These are phyloP conservation scores for Scheffersomyces cryptocercus DNA, from an alignment of 1,139 yeast species.

Conservation along the genomic window DNA sequence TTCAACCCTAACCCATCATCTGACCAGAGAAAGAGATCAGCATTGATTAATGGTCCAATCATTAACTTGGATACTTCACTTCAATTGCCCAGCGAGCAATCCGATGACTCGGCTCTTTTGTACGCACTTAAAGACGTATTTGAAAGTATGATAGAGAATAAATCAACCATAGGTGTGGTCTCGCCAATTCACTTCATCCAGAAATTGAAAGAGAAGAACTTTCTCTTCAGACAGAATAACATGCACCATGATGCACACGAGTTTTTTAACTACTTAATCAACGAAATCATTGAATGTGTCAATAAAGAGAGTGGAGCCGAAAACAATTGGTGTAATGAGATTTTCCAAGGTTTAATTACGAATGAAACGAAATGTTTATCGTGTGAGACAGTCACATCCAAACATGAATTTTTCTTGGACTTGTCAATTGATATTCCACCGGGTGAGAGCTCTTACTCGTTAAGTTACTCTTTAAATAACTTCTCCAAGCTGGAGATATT, in stretches of 20 bases:
- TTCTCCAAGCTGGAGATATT: constrained; percentile 86
- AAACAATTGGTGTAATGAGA: constrained; percentile 60
- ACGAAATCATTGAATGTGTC: constrained; percentile 75
- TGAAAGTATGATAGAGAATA: constrained; percentile 77
- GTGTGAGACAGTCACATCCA: constrained; percentile 82
- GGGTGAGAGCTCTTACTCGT: constrained; percentile 58
- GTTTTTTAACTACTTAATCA: constrained; percentile 81
- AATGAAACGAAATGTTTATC: constrained; percentile 88
- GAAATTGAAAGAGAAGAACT: constrained; percentile 77
- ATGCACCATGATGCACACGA: constrained; percentile 99
- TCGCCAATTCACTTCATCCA: constrained; percentile 77
- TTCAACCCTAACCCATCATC: constrained; percentile 56
- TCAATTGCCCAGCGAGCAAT: constrained; percentile 39
- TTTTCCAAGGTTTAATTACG: constrained; percentile 84
- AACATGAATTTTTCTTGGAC: constrained; percentile 86
- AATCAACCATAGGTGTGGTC: constrained; percentile 74
- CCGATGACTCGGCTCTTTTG: constrained; percentile 57
- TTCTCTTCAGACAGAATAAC: constrained; percentile 74
- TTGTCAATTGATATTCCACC: constrained; percentile 83
- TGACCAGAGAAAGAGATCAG: constrained; percentile 80
- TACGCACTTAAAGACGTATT: constrained; percentile 82
- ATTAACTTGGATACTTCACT: constrained; percentile 73
- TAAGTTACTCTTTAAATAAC: constrained; percentile 73
- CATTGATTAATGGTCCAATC: constrained; percentile 81
- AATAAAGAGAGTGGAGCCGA: constrained; percentile 38